A percentile compares a stretch with the other conserved stretches of the same genome.
phyloP scores from a whole-genome alignment of 1,139 yeast species.

The Zygosaccharomyces sapae region DNA sequence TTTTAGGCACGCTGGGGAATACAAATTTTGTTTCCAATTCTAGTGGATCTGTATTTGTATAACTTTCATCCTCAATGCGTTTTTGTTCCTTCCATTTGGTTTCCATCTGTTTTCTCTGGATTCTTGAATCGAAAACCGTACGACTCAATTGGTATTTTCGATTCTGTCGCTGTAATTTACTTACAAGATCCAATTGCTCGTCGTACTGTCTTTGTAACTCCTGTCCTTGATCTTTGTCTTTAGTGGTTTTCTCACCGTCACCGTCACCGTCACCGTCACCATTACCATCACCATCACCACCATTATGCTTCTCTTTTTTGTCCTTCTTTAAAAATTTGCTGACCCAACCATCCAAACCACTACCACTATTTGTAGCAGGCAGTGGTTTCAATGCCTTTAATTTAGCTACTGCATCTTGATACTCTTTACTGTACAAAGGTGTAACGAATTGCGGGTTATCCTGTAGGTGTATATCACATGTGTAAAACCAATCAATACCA shows the following conservation, averaged over 20 bases:
- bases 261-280: conserved; percentile 11
- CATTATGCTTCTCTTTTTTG: not conserved
- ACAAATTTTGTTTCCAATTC: conserved; percentile 44
- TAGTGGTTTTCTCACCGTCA: conserved; percentile 22
- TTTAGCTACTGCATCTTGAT: conserved; percentile 42
- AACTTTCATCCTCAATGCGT: conserved; percentile 26
- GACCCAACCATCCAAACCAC: conserved; percentile 38
- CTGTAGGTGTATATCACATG: conserved; percentile 58
- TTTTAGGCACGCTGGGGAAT: conserved; percentile 57
- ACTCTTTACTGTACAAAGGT: conserved; percentile 48
- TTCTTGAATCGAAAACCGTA: conserved; percentile 51
- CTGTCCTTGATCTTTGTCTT: conserved; percentile 23
- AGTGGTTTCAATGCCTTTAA: conserved; percentile 42
- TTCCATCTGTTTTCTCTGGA: conserved; percentile 43
- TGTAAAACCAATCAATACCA: conserved; percentile 59
- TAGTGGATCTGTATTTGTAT: conserved; percentile 36
- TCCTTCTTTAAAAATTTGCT: conserved; percentile 23
- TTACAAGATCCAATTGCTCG: conserved; percentile 29
- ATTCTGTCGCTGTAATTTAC: conserved; percentile 36
- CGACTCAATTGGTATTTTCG: conserved; percentile 49
- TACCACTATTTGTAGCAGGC: conserved; percentile 32
- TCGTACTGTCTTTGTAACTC: conserved; percentile 32
- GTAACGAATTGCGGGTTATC: conserved; percentile 58
- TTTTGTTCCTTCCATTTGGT: conserved; percentile 40
- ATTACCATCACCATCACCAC: not conserved